Percentiles rank a stretch among this genome's conserved stretches.
Evolutionary conservation across 75 land plant genomes (phyloP).

Genomic region (Cunninghamia lanceolata): DNA sequence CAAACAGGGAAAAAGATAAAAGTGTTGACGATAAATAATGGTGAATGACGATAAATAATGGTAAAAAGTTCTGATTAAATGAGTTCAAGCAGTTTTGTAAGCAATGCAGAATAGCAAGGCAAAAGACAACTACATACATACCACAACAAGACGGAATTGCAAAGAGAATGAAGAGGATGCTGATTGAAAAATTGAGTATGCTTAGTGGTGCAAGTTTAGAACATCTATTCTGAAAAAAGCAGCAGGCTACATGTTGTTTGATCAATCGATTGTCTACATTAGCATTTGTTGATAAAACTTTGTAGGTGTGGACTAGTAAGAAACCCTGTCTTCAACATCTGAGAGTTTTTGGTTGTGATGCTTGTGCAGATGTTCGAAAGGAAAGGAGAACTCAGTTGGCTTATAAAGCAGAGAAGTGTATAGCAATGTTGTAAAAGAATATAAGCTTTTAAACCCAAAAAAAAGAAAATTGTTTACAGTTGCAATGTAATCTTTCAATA

Average conservation of each 20-base stretch:
- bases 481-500: too few relatives aligned
- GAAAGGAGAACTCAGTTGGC: not conserved
- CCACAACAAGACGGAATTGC: not conserved
- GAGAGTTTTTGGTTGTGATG: constrained; percentile 14
- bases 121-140: not conserved
- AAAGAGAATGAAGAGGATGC: constrained; percentile 12
- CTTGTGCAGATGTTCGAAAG: constrained; percentile 3
- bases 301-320: not conserved
- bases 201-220: not conserved
- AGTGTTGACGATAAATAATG: too few relatives aligned
- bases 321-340: not conserved
- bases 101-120: not conserved
- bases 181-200: constrained; percentile 15
- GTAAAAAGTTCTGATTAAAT: too few relatives aligned
- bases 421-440: too few relatives aligned
- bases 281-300: constrained; percentile 6
- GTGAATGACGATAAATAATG: too few relatives aligned
- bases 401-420: not conserved
- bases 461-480: too few relatives aligned
- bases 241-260: not conserved
- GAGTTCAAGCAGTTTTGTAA: not conserved
- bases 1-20: too few relatives aligned
- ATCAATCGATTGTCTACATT: constrained; percentile 11
- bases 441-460: too few relatives aligned
- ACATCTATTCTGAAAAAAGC: not conserved